Evolutionary conservation across 2,329 filamentous ascomycete genomes (phyloP), one percentile per base, ranked within the genome.

Genomic region (Fusarium globosum): DNA sequence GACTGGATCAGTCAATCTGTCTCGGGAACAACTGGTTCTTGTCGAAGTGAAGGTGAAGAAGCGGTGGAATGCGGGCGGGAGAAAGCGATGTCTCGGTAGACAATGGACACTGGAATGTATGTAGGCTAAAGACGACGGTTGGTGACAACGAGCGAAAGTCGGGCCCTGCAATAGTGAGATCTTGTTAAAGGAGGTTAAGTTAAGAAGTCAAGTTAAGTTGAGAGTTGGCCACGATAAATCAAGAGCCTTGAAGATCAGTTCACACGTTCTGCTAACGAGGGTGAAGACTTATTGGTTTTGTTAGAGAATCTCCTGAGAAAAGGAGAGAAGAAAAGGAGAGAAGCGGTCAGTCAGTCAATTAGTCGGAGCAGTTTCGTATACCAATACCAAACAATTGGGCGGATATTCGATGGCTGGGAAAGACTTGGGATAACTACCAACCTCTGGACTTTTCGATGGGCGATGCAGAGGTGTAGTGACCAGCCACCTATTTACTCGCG

Each of bases 401-500:
- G 60, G 65, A 76, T 77, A 72, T 74, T 64, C 59, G 74, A 75
- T 72, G 76, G 74, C 66, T 76, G 76, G 74, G 73, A 59, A 67
- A 68, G 72, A 71, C 57, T 70, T 76, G 74, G 60, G 57, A 65
- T 55, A 56, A 45, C 41, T 43, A 75, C 76, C 76, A 77, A 60
- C 71, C 75, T 74, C 73, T 70, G 67, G 69, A 75, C 57, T 78
- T 78, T 78, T 74, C 43, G 68, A 73, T 49, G 57, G 65, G 63
- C 42, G 67, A 64, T 64, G 49, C 59, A 70, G 65, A 71, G 48
- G 52, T 48, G 45, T 58, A 60, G 71, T 67, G 53, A 45, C 75
- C 76, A 77, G 68, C 76, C 75, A 78, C 76, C 69, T 78, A 76
- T 77, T 76, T 77, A 77, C 76, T 46, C 16, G 28, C 33, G 76